A percentile compares a stretch with the other conserved stretches of the same genome.
These are phyloP conservation scores for Podaxis pistillaris DNA, from an alignment of 768 basidiomycete genomes.

Conservation along the genomic window DNA sequence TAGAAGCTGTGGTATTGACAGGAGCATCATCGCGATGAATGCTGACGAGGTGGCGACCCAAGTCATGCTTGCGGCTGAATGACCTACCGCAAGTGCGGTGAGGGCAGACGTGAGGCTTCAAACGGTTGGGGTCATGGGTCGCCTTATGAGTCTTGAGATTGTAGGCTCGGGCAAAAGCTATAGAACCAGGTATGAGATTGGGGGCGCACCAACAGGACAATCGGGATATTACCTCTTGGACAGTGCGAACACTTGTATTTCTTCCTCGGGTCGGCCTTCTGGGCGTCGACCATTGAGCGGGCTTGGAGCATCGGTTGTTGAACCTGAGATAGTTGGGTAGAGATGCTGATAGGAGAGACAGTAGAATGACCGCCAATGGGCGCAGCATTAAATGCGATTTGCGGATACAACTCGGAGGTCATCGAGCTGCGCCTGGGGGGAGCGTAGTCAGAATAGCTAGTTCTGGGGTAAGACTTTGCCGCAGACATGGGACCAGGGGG, in stretches of 20 bases:
- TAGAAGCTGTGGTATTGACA: slow-evolving; percentile 37
- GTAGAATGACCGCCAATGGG: slow-evolving; percentile 40
- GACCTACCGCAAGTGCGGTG: slow-evolving; percentile 84
- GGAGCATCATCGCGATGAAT: slow-evolving; percentile 75
- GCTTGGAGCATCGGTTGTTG: slow-evolving; percentile 27
- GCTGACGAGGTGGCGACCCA: slow-evolving; percentile 84
- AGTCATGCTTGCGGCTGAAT: slow-evolving; percentile 92
- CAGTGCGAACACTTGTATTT: slow-evolving; percentile 78
- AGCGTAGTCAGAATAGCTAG: slow-evolving; percentile 70
- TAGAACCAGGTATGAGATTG: slow-evolving; percentile 16
- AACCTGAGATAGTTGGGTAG: slow-evolving; percentile 45
- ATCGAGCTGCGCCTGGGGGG: slow-evolving; percentile 44
- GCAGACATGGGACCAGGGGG: slow-evolving; percentile 37
- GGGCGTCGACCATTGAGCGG: slow-evolving; percentile 44
- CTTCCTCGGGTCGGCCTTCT: slow-evolving; percentile 66
- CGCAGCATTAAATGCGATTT: slow-evolving; percentile 42
- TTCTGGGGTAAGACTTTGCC: slow-evolving; percentile 40
- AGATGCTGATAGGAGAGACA: slow-evolving; percentile 57
- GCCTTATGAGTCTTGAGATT: slow-evolving; percentile 95
- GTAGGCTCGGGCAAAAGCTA: slow-evolving; percentile 90
- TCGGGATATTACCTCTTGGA: slow-evolving; percentile 54
- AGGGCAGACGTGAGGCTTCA: slow-evolving; percentile 87
- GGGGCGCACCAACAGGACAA: slow-evolving; percentile 8
- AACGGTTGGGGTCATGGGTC: slow-evolving; percentile 89
- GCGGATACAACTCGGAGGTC: slow-evolving; percentile 46